Conservation (phyloP, 805 yeast genomes). For the Kodamaea nitidulidarum region DNA sequence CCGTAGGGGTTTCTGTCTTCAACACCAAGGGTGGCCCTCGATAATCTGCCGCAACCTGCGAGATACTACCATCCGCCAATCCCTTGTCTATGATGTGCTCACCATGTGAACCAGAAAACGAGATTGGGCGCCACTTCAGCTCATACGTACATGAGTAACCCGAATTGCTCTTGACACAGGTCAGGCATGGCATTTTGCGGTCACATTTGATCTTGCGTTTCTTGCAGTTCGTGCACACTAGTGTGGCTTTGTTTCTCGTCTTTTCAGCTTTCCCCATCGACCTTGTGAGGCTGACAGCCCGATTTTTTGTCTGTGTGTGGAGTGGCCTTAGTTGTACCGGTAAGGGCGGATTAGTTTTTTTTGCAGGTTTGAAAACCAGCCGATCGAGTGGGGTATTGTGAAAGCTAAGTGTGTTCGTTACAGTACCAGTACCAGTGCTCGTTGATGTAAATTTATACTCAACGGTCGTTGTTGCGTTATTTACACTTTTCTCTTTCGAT, state of each 20-base stretch:
- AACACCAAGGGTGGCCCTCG: neutral
- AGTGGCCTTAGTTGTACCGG: neutral
- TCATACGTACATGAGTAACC: slow-evolving; percentile 20
- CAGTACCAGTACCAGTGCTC: no score
- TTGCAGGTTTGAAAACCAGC: neutral
- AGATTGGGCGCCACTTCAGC: slow-evolving; percentile 13
- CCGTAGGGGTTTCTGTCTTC: neutral
- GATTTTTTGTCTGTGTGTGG: neutral
- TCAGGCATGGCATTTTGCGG: slow-evolving; percentile 23
- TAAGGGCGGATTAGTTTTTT: neutral
- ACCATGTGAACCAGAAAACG: slow-evolving; percentile 1
- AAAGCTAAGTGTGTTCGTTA: no score
- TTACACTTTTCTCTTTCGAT: no score
- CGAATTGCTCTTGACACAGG: slow-evolving; percentile 20
- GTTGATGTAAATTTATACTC: no score
- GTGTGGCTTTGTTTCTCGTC: slow-evolving; percentile 21
- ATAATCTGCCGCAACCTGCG: neutral
- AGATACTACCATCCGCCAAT: slow-evolving; percentile 4
- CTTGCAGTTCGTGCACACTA: slow-evolving; percentile 31
- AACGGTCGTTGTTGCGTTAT: no score
- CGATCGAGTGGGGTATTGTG: no score
- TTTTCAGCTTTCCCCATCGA: slow-evolving; percentile 8
- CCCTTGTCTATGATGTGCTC: slow-evolving; percentile 4
- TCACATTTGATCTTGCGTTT: slow-evolving; percentile 33
- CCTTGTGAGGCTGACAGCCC: neutral